Base-by-base conservation (phyloP, 352 stramenopile species). In the Blastocystis sp. region DNA sequence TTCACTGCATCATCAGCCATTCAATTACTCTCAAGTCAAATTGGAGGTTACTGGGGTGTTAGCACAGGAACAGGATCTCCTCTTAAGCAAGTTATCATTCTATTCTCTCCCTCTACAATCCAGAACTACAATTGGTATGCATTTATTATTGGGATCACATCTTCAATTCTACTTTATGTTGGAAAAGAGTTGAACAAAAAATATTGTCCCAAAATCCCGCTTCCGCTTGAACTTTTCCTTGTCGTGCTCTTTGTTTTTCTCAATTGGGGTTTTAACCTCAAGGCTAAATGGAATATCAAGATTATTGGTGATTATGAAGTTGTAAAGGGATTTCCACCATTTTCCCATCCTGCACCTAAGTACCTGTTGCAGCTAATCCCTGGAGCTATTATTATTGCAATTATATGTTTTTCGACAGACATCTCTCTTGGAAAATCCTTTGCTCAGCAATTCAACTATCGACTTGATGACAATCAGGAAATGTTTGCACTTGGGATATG, bases 1-100 rank as follows among this genome's bases (percentile, higher is more conserved):
- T 80, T 80, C 54, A 80, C 69, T 9, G n/a, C 15, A 24, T 70
- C 69, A 7, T 80, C 69, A 33, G 69, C 69, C 22, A 66, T 80
- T 37, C n/a, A 53, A 33, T 64, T 80, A 24, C 22, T 35, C 15
- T 11, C 48, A n/a, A 35, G 48, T 37, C 69, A 80, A 24, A 35
- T 80, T 24, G 54, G 54, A 7, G 27, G 42, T 51, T 80, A 56
- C n/a, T 53, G 15, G 15, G 69, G 17, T 51, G 69, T 64, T 40
- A 80, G 7, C 7, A 64, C 54, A 24, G 54, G 48, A 27, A 56
- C 13, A 17, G 69, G 54, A 13, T 40, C 37, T 35, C 19, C 44
- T 54, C 2, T 76, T 6, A 3, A 35, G 6, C 37, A 58, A 58
- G 6, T 76, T 15, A 76, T 33, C 19, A 57, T 6, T 27, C 13